phyloP scores from a whole-genome alignment of 2,329 filamentous ascomycete genomes.

The Cladosporium sp. region DNA sequence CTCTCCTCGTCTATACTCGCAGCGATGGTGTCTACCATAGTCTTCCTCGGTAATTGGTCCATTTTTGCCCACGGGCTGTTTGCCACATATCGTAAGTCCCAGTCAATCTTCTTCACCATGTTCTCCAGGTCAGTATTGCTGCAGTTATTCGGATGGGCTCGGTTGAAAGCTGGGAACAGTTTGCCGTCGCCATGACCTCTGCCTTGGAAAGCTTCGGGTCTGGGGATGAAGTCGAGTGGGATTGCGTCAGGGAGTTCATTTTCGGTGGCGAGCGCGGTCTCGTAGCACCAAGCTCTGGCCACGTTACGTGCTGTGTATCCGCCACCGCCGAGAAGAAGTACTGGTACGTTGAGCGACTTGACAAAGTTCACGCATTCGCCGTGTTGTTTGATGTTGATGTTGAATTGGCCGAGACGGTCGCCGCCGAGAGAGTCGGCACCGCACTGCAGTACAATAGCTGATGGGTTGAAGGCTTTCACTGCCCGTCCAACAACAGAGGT shows the following conservation, averaged over 20 bases:
- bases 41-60: slow-evolving; percentile 11
- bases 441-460: slow-evolving; percentile 86
- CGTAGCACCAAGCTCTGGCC: slow-evolving; percentile 89
- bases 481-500: slow-evolving; percentile 71
- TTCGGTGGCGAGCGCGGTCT: slow-evolving; percentile 82
- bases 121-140: slow-evolving; percentile 74
- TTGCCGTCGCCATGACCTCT: slow-evolving; percentile 64
- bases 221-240: slow-evolving; percentile 67
- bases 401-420: slow-evolving; percentile 88
- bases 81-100: slow-evolving; percentile 80
- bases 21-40: slow-evolving; percentile 32
- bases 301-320: slow-evolving; percentile 95
- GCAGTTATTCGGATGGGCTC: slow-evolving; percentile 51
- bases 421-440: slow-evolving; percentile 90
- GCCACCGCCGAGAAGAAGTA: slow-evolving; percentile 86
- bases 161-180: slow-evolving; percentile 76
- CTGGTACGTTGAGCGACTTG: slow-evolving; percentile 71
- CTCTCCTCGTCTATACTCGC: slow-evolving; percentile 65
- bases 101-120: slow-evolving; percentile 70
- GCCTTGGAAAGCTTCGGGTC: slow-evolving; percentile 73
- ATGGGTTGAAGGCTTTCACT: slow-evolving; percentile 73
- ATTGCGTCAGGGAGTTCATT: slow-evolving; percentile 67
- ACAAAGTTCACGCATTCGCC: slow-evolving; percentile 83
- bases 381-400: slow-evolving; percentile 89
- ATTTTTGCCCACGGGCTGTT: slow-evolving; percentile 61